Evolutionary conservation across 768 basidiomycete genomes (phyloP), one percentile per base, ranked within the genome.

Genomic region (Lactifluus subvellereus): DNA sequence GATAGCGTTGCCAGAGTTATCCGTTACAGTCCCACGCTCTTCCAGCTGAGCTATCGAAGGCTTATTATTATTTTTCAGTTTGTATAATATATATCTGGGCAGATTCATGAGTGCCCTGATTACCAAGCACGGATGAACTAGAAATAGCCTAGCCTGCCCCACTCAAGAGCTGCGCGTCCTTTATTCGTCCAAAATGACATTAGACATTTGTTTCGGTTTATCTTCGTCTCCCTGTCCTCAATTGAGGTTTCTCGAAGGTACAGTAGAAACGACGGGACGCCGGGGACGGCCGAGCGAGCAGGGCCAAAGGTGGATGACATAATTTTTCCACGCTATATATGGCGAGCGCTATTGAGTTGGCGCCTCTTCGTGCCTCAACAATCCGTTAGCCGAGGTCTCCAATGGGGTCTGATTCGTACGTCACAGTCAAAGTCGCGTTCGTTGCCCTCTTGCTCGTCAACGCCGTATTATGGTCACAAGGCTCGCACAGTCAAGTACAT

Each of bases 391-490:
- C 54, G 54, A 43, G 8, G 14, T 22, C 38, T 61, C 42, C 18
- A 57, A 62, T 63, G 62, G 52, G 52, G 86, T 22, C 20, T 13
- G 14, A 27, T 1, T 75, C 82, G 63, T 73, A 73, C 56, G 73
- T 74, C 54, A 68, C 74, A 22, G 75, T 82, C 57, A 83, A 78
- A 72, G 69, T 81, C 14, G 65, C 84, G 20, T 82, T 91, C 66
- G 74, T 81, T 33, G 65, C 78, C 60, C 70, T 80, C 50, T 74
- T 91, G 70, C 69, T 80, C 62, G 48, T 86, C 52, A 85, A 86
- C 66, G 80, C 79, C 69, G 57, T 88, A 22, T 77, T 91, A 40
- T 89, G 84, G 86, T 86, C 88, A 16, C 80, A 72, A 50, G 72
- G 69, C 65, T 69, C 69, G 27, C 72, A 71, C 61, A 67, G 67